These are phyloP conservation scores for Pyrenophora graminea DNA, from an alignment of 2,329 filamentous ascomycete species.

Conservation along the genomic window DNA sequence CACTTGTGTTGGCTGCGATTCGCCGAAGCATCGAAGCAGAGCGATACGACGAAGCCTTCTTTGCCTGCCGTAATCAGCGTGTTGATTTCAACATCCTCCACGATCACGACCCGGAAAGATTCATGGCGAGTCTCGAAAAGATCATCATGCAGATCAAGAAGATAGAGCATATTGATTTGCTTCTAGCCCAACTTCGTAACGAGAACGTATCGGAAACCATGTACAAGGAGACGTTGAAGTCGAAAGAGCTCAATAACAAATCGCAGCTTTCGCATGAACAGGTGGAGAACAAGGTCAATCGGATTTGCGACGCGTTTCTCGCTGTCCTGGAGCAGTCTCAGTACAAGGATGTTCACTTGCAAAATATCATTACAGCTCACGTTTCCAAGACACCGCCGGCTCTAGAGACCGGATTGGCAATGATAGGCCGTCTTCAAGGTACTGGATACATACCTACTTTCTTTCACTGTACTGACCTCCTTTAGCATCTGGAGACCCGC, in stretches of 20 bases:
- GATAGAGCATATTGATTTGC: constrained; percentile 82
- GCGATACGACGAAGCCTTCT: constrained; percentile 82
- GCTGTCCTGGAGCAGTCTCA: constrained; percentile 61
- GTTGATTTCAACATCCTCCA: constrained; percentile 98
- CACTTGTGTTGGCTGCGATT: constrained; percentile 89
- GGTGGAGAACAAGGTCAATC: constrained; percentile 72
- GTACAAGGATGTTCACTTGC: constrained; percentile 66
- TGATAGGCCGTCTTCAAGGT: constrained; percentile 74
- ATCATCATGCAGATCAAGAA: constrained; percentile 87
- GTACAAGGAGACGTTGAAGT: constrained; percentile 81
- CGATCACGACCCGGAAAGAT: constrained; percentile 86
- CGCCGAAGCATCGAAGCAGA: constrained; percentile 77
- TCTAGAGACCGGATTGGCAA: constrained; percentile 77
- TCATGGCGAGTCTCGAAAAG: constrained; percentile 72
- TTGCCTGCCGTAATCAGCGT: constrained; percentile 85
- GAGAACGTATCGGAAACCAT: constrained; percentile 93
- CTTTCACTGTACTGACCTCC: constrained; percentile 2
- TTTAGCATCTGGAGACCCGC: constrained; percentile 48
- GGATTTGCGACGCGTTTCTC: constrained; percentile 84
- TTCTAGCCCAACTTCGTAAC: constrained; percentile 82
- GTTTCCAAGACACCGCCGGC: constrained; percentile 93
- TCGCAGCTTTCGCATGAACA: constrained; percentile 24
- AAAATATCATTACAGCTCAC: constrained; percentile 92
- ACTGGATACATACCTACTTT: constrained; percentile 6
- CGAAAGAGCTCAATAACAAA: constrained; percentile 27